Base-by-base conservation (phyloP, 169 alveolate species). In the Plasmodium berghei region DNA sequence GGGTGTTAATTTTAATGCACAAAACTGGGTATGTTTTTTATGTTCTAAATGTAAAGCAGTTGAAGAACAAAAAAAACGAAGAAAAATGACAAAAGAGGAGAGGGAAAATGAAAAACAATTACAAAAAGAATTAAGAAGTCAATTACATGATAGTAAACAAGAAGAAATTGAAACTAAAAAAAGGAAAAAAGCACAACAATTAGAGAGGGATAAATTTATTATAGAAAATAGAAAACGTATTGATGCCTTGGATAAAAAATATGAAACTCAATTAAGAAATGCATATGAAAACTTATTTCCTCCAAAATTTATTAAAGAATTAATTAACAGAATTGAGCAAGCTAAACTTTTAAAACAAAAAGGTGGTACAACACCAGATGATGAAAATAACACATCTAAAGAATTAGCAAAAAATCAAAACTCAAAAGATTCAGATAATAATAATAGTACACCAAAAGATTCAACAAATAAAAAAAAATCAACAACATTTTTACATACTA, bases 1-100 rank as follows among this genome's bases (percentile, higher is more conserved):
- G 28, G 98, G 98, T 26, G 93, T 95, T 95, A 95, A 89, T 55
- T 97, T 96, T 24, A 95, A 96, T 5, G 90, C 97, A 4, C 95
- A 93, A 24, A 95, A 95, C 45, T 95, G 97, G 98, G 96, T 96
- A 26, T 88, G 96, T 72, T 95, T 96, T 67, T 91, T 96, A 16
- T 96, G 98, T 66, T 96, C 98, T 16, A 93, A 94, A 75, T 96
- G 98, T 93, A 96, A 96, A 77, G 97, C 97, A 1, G 94, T 95
- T 67, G 96, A 95, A 93, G 98, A 96, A 85, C 97, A 96, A 87
- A 96, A 95, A 75, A 94, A 94, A 16, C 71, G 98, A 56, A 92
- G 96, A 73, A 93, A 94, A 85, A 92, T 96, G 90, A 94, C 97
- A 16, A 95, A 95, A 64, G 96, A 92, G 64, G 96, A 94, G 34